Base-by-base conservation (phyloP, 179 eudicot genomes). In the Amaranthus tricolor region DNA sequence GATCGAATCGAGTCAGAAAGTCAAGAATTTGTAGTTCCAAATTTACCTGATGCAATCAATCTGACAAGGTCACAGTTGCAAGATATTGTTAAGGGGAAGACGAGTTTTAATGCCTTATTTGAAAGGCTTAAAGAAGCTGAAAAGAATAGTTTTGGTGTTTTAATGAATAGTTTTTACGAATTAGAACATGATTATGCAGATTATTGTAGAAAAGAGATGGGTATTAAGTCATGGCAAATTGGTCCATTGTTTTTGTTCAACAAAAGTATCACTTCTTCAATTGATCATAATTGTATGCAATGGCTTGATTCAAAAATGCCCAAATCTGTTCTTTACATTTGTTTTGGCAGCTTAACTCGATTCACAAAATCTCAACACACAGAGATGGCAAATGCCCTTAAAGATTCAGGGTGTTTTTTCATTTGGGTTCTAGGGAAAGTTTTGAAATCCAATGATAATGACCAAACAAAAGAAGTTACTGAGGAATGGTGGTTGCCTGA, bases 301-400 rank as follows among this genome's bases (percentile, higher is more conserved):
- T 87, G 90, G 90, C 87, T 87, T 7, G 83, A 86, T 31, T 76
- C 65, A 0, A 83, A 84, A 66, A 48, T 76, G 61, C 52, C 85
- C 0, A 21, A 60, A 0, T 78, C 85, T 1, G 87, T 88, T 9
- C 49, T 88, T 43, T 88, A 86, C 66, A 74, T 80, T 24, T 86
- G 88, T 76, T 89, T 85, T 17, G 93, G 93, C 47, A 87, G 90
- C 67, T 50, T 87, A 77, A 53, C 74, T 13, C 71, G 80, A 24
- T 81, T 87, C 60, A 75, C 83, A 6, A 76, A 71, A 49, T 3
- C 77, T n/a, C 88, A 87, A 53, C 66, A 87, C 50, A 52, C 40
- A 1, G 85, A 89, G 71, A 77, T 88, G 21, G 86, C 91, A 8
- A 13, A 47, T n/a, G 88, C 89, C 7, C 69, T 86, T 0, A 79